Percentiles rank a stretch among this genome's conserved stretches.
Evolutionary conservation across 805 yeast genomes (phyloP).

Genomic region (Diddensiella transvaalensis): DNA sequence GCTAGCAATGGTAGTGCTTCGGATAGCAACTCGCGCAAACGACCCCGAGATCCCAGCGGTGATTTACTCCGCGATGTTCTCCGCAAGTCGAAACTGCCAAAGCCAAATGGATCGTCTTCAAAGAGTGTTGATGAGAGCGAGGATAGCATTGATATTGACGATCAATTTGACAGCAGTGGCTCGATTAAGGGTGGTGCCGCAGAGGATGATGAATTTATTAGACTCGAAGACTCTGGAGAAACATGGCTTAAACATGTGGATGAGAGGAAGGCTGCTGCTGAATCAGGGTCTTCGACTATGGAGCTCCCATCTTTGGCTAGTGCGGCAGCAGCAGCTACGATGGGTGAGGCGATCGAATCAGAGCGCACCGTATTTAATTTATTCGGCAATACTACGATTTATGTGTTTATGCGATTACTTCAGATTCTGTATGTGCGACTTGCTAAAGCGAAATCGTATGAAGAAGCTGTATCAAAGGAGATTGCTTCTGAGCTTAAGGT

Average conservation of each 20-base stretch:
- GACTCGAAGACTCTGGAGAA: conserved; percentile 23
- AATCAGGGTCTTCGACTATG: background rate
- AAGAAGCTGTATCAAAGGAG: conserved; percentile 68
- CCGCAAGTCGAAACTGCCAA: conserved; percentile 33
- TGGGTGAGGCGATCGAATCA: conserved; percentile 21
- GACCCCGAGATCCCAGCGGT: conserved; percentile 36
- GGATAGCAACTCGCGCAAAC: conserved; percentile 10
- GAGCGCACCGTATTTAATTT: conserved; percentile 57
- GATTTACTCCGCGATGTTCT: conserved; percentile 52
- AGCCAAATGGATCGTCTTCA: conserved; percentile 5
- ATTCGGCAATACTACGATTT: conserved; percentile 84
- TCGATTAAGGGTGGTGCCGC: conserved; percentile 4
- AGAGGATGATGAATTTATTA: conserved; percentile 15
- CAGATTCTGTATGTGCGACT: conserved; percentile 79
- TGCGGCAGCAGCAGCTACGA: background rate
- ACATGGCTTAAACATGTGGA: conserved; percentile 31
- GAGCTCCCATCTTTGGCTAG: background rate
- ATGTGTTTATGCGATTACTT: conserved; percentile 83
- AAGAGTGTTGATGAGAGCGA: conserved; percentile 13
- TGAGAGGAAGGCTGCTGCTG: conserved; percentile 12
- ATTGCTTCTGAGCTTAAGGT: conserved; percentile 44
- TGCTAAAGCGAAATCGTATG: conserved; percentile 67
- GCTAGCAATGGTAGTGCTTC: conserved; percentile 4
- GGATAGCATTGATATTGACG: conserved; percentile 10
- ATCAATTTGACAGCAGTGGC: conserved; percentile 5